Conservation (phyloP, 2,329 filamentous ascomycete genomes). For the Fusarium algeriense region DNA sequence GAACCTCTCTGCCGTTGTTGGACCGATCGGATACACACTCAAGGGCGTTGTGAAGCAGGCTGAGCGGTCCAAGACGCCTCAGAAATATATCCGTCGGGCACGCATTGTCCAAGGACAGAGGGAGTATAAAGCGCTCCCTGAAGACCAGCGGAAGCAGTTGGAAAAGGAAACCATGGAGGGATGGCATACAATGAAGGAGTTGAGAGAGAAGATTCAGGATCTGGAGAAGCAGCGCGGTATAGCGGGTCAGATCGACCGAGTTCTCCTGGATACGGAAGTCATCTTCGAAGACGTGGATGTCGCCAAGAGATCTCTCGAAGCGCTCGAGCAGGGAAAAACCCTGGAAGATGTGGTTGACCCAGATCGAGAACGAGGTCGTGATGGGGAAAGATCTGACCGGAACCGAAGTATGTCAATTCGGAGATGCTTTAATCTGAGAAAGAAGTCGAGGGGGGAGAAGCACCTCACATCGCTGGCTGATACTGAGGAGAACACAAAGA, state of each 20-base stretch:
- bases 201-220: constrained; percentile 46
- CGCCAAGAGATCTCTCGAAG: constrained; percentile 60
- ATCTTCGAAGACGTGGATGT: constrained; percentile 64
- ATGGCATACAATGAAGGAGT: constrained; percentile 51
- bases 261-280: constrained; percentile 45
- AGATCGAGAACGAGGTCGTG: constrained; percentile 28
- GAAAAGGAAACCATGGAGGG: constrained; percentile 48
- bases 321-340: constrained; percentile 58
- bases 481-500: not conserved
- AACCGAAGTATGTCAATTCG: constrained; percentile 38
- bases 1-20: constrained; percentile 70
- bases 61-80: constrained; percentile 65
- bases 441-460: constrained; percentile 28
- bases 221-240: constrained; percentile 55
- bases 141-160: constrained; percentile 48
- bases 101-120: constrained; percentile 70
- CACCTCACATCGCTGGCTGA: constrained; percentile 19
- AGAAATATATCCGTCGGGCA: constrained; percentile 66
- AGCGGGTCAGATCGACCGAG: constrained; percentile 51
- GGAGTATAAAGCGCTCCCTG: constrained; percentile 55
- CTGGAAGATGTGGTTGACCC: constrained; percentile 45
- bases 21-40: constrained; percentile 71
- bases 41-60: constrained; percentile 74
- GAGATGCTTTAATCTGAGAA: constrained; percentile 34
- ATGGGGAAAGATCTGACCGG: constrained; percentile 7